A percentile compares a stretch with the other conserved stretches of the same genome.
Conservation (phyloP, 768 basidiomycete genomes). For the Boletus eberwhitei region DNA sequence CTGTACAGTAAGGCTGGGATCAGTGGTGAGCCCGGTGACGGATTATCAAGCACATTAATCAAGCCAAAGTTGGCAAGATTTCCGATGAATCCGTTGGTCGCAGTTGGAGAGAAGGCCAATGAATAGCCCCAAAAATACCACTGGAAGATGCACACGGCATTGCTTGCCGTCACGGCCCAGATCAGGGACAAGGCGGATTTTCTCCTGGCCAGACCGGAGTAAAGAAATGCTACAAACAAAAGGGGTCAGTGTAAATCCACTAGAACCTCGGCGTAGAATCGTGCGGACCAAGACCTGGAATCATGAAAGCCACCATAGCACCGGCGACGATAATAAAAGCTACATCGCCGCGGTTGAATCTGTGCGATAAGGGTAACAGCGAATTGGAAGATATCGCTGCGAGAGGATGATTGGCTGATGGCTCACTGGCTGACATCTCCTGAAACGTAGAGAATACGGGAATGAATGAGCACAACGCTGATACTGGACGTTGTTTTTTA, state of each 20-base stretch:
- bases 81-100: constrained; percentile 74
- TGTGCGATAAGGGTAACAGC: constrained; percentile 23
- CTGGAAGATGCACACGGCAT: constrained; percentile 74
- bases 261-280: neutral
- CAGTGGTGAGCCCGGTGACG: constrained; percentile 75
- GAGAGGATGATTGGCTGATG: constrained; percentile 19
- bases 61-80: constrained; percentile 80
- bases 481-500: constrained; percentile 3
- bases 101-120: constrained; percentile 76
- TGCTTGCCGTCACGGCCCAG: constrained; percentile 70
- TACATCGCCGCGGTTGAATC: constrained; percentile 70
- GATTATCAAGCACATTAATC: constrained; percentile 62
- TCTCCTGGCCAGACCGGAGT: constrained; percentile 67
- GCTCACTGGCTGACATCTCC: constrained; percentile 30
- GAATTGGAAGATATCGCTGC: neutral
- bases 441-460: constrained; percentile 9
- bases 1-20: constrained; percentile 82
- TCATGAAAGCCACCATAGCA: constrained; percentile 73
- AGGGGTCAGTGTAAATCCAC: neutral
- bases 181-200: constrained; percentile 72
- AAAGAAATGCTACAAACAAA: constrained; percentile 54
- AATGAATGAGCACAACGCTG: neutral
- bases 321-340: constrained; percentile 67
- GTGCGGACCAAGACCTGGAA: constrained; percentile 63
- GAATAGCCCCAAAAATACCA: constrained; percentile 87